Conservation (phyloP, 495 filamentous ascomycete genomes). For the Annulohypoxylon bovei region DNA sequence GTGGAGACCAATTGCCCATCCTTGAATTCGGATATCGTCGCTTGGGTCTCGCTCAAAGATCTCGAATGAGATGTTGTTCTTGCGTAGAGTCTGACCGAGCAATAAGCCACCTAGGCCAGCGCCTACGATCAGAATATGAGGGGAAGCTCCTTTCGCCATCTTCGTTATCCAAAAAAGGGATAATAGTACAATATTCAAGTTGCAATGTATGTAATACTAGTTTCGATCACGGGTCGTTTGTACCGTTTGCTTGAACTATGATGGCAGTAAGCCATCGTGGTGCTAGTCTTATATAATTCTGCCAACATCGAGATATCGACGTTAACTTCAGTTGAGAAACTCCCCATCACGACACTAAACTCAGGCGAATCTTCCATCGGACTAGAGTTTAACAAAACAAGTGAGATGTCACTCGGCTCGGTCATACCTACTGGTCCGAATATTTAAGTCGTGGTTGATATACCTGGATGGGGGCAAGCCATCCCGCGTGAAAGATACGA, state of each 20-base stretch:
- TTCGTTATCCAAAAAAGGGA: not conserved
- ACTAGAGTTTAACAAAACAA: conserved; percentile 2
- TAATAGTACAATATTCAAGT: not conserved
- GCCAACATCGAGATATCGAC: not conserved
- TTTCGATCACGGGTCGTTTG: not conserved
- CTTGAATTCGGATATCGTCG: conserved; percentile 47
- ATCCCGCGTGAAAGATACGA: not conserved
- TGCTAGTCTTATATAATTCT: conserved; percentile 11
- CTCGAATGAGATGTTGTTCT: conserved; percentile 61
- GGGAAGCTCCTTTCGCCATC: conserved; percentile 25
- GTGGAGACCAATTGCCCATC: conserved; percentile 52
- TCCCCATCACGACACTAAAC: not conserved
- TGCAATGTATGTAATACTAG: not conserved
- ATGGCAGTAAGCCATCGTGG: not conserved
- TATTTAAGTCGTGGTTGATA: not conserved
- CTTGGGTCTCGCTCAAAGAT: conserved; percentile 60
- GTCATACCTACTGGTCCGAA: conserved; percentile 23
- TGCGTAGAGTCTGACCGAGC: conserved; percentile 63
- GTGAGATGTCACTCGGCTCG: conserved; percentile 18
- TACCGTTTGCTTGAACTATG: not conserved
- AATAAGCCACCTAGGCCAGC: conserved; percentile 65
- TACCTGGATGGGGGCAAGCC: not conserved
- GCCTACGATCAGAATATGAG: conserved; percentile 57
- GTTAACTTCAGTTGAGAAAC: not conserved
- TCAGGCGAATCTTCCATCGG: not conserved